Conservation (phyloP, 2,329 filamentous ascomycete species). For the Septoria linicola region DNA sequence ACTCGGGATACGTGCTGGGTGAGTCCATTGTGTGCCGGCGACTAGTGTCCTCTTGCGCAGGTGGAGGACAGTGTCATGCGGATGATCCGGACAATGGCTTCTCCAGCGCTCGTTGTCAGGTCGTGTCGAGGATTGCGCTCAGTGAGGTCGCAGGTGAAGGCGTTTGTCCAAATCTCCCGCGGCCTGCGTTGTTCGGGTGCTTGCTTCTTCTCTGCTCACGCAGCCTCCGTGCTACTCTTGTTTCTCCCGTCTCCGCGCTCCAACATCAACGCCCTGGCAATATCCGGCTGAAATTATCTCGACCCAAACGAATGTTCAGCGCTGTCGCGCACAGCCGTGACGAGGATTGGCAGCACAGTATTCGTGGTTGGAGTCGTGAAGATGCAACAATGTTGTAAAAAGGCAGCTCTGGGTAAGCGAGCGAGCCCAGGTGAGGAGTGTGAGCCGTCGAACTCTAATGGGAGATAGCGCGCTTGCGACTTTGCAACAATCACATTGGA, state of each 20-base stretch:
- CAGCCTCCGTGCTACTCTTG: slow-evolving; percentile 5
- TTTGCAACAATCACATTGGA: too few relatives aligned
- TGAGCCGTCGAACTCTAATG: too few relatives aligned
- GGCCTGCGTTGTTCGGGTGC: background rate
- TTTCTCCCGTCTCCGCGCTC: background rate
- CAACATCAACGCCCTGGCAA: background rate
- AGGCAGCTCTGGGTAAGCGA: background rate
- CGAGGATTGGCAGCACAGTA: background rate
- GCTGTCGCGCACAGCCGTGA: slow-evolving; percentile 10
- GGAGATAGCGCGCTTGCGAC: too few relatives aligned
- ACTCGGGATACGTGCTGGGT: slow-evolving; percentile 64
- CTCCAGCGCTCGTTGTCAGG: slow-evolving; percentile 1
- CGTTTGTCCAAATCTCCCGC: slow-evolving; percentile 4
- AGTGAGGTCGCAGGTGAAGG: background rate
- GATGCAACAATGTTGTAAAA: background rate
- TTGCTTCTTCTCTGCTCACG: slow-evolving; percentile 8
- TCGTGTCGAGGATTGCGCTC: background rate
- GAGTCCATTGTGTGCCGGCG: slow-evolving; percentile 44
- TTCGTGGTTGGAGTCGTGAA: background rate
- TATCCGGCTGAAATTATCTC: background rate
- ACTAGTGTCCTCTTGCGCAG: slow-evolving; percentile 1
- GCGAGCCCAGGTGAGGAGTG: too few relatives aligned
- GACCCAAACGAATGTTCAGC: slow-evolving; percentile 12
- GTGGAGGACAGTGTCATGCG: background rate
- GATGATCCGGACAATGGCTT: background rate